A percentile compares a stretch with the other conserved stretches of the same genome.
Conservation (phyloP, 495 filamentous ascomycete genomes). For the Corynascus novoguineensis region DNA sequence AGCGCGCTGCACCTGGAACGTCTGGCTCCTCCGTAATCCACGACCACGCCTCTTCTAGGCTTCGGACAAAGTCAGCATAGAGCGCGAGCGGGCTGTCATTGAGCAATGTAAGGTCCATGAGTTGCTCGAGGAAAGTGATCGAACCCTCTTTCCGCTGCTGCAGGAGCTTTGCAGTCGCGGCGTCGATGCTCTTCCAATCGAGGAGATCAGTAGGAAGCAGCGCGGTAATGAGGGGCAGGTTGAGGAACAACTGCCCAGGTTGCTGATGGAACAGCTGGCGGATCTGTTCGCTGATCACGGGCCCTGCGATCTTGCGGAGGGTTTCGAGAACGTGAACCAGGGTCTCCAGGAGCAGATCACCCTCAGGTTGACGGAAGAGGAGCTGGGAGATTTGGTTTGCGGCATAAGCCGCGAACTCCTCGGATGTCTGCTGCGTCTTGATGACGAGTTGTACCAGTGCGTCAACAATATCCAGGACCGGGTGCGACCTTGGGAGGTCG, state of each 20-base stretch:
- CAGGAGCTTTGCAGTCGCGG: conserved; percentile 65
- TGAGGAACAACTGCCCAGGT: conserved; percentile 71
- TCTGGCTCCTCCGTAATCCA: conserved; percentile 73
- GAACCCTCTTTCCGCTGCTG: conserved; percentile 59
- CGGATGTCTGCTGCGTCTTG: conserved; percentile 52
- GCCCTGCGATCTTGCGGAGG: conserved; percentile 68
- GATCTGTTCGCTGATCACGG: conserved; percentile 64
- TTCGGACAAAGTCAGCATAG: conserved; percentile 79
- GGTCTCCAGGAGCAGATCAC: conserved; percentile 69
- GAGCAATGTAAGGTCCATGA: conserved; percentile 72
- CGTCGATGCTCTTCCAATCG: conserved; percentile 75
- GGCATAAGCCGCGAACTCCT: conserved; percentile 60
- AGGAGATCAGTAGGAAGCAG: conserved; percentile 67
- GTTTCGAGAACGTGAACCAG: conserved; percentile 75
- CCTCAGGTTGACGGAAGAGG: conserved; percentile 52
- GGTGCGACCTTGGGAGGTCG: conserved; percentile 60
- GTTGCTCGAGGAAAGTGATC: conserved; percentile 65
- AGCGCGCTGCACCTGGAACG: conserved; percentile 55
- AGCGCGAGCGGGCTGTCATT: conserved; percentile 69
- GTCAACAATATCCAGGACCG: conserved; percentile 60
- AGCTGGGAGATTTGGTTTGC: conserved; percentile 65
- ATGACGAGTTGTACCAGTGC: conserved; percentile 49
- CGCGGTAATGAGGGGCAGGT: conserved; percentile 67
- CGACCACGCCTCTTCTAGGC: conserved; percentile 69
- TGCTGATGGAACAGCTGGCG: conserved; percentile 60